Percentiles rank a stretch among this genome's conserved stretches.
These are phyloP conservation scores for Bremia lactucae DNA, from an alignment of 352 stramenopile genomes.

Conservation along the genomic window DNA sequence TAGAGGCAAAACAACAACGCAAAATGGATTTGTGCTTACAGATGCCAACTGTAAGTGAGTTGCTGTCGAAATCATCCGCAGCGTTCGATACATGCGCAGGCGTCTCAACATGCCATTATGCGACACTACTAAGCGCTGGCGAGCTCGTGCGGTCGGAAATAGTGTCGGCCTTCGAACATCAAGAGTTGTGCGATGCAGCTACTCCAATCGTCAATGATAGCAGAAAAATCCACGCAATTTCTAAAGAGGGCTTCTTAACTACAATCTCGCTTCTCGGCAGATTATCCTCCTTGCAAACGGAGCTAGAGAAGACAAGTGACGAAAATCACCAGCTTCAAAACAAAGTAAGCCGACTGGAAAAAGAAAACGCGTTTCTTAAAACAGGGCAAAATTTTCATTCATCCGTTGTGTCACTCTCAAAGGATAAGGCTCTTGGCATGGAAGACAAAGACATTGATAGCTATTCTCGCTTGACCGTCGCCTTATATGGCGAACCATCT, in stretches of 20 bases:
- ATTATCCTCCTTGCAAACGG: slow-evolving; percentile 11
- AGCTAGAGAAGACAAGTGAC: slow-evolving; percentile 9
- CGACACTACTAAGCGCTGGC: background rate
- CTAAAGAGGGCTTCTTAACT: background rate
- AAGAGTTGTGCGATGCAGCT: too few relatives aligned
- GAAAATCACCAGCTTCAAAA: slow-evolving; percentile 19
- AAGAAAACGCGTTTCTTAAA: slow-evolving; percentile 11
- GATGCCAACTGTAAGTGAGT: background rate
- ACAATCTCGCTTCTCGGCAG: slow-evolving; percentile 7
- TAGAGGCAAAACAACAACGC: slow-evolving; percentile 3
- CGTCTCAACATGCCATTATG: background rate
- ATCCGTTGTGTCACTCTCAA: slow-evolving; percentile 1
- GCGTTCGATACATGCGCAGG: background rate
- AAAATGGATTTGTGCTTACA: background rate
- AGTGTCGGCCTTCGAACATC: background rate
- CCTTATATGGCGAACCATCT: slow-evolving; percentile 15
- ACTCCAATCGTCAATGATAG: slow-evolving; percentile 1
- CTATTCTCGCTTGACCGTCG: slow-evolving; percentile 6
- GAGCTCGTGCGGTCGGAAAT: background rate
- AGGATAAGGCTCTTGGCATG: background rate
- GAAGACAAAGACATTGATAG: slow-evolving; percentile 1
- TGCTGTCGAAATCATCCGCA: background rate
- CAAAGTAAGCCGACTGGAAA: slow-evolving; percentile 10
- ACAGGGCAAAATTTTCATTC: slow-evolving; percentile 1
- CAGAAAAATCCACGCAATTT: background rate